Base-by-base conservation (phyloP, 352 stramenopile species). In the Peronosclerospora sorghi region DNA sequence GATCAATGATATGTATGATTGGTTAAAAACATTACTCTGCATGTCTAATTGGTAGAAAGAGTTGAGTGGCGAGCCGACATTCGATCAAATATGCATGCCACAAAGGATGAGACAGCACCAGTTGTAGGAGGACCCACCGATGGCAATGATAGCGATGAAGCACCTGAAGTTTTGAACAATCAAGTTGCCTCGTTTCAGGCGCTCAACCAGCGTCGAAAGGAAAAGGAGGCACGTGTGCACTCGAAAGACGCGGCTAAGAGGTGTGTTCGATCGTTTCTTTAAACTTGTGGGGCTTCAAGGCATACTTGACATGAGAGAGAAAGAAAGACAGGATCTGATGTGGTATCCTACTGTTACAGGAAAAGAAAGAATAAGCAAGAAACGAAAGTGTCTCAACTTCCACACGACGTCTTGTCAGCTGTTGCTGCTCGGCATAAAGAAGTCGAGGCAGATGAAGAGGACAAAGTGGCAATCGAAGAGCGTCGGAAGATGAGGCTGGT, bases 141-240 rank as follows among this genome's bases (percentile, higher is more conserved):
- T n/a, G 30, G 37, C n/a, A 58, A 65, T 38, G 59, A 73, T 32
- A 82, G 56, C 35, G 76, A 87, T 45, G 77, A 86, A 51, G 74
- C 77, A 19, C 77, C 77, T 18, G 77, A 90, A 48, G 68, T 82
- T 27, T 68, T 90, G 45, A 79, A 70, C 40, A 90, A 86, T 56
- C 61, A 68, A 40, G 85, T 48, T 42, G 77, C 77, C 19, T 54
- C 68, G 54, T 44, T 83, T 48, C 56, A 80, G 52, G 73, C 54
- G 39, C 54, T 69, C 30, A 54, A 65, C 38, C 66, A 63, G 48
- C 60, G 63, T 28, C 70, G 56, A 13, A 60, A 78, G 20, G 70
- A 87, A 41, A 39, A 76, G 15, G 62, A 74, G 32, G 76, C 69
- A 32, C 54, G 54, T 29, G 53, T 45, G 20, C 65, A 68, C 35